These are phyloP conservation scores for Melaleuca alternifolia DNA, from an alignment of 345 rosid species.

Conservation along the genomic window DNA sequence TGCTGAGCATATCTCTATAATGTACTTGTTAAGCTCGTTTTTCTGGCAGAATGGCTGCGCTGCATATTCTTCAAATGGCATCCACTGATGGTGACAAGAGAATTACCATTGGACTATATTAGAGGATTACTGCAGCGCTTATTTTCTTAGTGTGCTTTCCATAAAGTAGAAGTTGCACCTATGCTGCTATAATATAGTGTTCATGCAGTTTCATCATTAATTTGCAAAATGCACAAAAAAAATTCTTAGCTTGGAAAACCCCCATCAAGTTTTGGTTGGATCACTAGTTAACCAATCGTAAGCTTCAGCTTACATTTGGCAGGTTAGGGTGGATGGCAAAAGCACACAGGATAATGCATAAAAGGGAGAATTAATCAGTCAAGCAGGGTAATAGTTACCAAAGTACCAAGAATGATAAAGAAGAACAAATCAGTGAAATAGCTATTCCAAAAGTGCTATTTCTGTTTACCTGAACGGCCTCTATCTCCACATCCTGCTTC, in stretches of 20 bases:
- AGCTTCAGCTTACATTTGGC: not conserved
- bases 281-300: not conserved
- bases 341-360: not conserved
- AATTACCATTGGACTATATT: not conserved
- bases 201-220: not conserved
- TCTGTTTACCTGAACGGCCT: slow-evolving; percentile 52
- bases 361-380: not conserved
- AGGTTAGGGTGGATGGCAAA: not conserved
- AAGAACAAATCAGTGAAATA: not conserved
- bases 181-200: not conserved
- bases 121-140: not conserved
- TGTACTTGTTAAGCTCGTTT: slow-evolving; percentile 12
- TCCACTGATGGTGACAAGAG: slow-evolving; percentile 44
- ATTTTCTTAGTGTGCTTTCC: not conserved
- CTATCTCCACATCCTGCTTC: slow-evolving; percentile 70
- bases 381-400: not conserved
- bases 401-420: not conserved
- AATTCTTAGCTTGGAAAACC: not conserved
- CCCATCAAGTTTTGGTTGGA: not conserved
- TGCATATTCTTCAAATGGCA: slow-evolving; percentile 44
- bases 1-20: slow-evolving; percentile 15
- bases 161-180: not conserved
- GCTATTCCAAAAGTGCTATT: not conserved
- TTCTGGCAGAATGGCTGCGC: slow-evolving; percentile 24
- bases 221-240: not conserved